Evolutionary conservation across 257 asterid species (phyloP).

Genomic region (Striga asiatica): DNA sequence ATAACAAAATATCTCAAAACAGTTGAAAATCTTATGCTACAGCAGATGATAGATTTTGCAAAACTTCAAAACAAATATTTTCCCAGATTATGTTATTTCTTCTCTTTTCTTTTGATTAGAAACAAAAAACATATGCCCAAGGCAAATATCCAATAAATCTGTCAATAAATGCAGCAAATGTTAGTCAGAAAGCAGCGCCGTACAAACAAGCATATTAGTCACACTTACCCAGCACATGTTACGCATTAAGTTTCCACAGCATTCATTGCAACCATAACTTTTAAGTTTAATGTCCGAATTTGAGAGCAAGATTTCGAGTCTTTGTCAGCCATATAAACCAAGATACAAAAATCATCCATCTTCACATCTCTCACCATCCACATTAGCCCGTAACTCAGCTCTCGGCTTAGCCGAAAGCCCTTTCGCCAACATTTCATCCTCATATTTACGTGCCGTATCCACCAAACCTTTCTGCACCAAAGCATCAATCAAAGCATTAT

Average conservation of each 20-base stretch:
- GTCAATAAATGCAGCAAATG: too few relatives aligned
- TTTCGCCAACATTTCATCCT: slow-evolving; percentile 63
- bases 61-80: not conserved
- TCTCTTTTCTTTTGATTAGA: not conserved
- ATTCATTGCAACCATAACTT: not conserved
- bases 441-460: slow-evolving; percentile 69
- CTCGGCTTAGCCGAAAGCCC: slow-evolving; percentile 92
- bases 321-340: slow-evolving; percentile 4
- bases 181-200: not conserved
- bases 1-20: not conserved
- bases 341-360: slow-evolving; percentile 16
- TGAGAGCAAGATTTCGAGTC: not conserved
- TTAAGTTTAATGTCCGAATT: not conserved
- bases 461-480: slow-evolving; percentile 75
- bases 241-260: not conserved
- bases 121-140: not conserved
- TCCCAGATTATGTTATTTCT: not conserved
- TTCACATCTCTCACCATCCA: slow-evolving; percentile 21
- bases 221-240: not conserved
- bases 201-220: not conserved
- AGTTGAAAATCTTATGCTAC: not conserved
- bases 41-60: not conserved
- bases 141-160: not conserved
- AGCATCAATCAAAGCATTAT: slow-evolving; percentile 78
- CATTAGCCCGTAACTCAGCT: slow-evolving; percentile 32